Percentiles rank a stretch among this genome's conserved stretches.
These are phyloP conservation scores for Leccinum subgranulosum DNA, from an alignment of 768 basidiomycete genomes.

Conservation along the genomic window DNA sequence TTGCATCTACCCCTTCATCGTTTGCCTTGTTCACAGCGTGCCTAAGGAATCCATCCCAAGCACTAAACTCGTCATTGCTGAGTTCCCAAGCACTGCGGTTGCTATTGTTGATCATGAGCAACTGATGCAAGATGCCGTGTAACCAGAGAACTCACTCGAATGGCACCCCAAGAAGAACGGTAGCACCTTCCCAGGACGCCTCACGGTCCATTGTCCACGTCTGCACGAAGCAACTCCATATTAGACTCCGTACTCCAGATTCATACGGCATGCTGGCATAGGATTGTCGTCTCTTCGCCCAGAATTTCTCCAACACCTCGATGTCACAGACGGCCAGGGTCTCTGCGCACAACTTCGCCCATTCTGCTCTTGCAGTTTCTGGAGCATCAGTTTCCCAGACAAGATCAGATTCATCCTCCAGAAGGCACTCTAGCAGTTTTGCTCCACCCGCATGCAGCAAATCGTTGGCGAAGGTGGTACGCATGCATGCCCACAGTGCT, in stretches of 20 bases:
- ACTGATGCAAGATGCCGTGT: constrained; percentile 2
- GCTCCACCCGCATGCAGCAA: constrained; percentile 44
- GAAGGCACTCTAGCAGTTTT: constrained; percentile 46
- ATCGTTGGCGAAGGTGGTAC: constrained; percentile 39
- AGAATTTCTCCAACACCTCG: constrained; percentile 51
- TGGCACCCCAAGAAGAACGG: constrained; percentile 53
- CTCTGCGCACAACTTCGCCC: constrained; percentile 62
- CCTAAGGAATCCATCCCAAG: constrained; percentile 60
- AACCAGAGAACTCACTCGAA: constrained; percentile 50
- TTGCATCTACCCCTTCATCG: constrained; percentile 56
- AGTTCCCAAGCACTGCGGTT: constrained; percentile 50
- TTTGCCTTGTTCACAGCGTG: constrained; percentile 52
- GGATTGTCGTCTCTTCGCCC: constrained; percentile 33
- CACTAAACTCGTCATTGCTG: constrained; percentile 47
- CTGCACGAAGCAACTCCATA: constrained; percentile 59
- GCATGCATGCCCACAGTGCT: constrained; percentile 54
- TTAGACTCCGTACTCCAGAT: constrained; percentile 39
- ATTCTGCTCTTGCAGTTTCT: constrained; percentile 47
- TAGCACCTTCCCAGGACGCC: constrained; percentile 52
- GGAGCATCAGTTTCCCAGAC: constrained; percentile 41
- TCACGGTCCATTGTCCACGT: constrained; percentile 49
- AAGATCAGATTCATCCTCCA: constrained; percentile 45
- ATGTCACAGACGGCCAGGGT: constrained; percentile 46
- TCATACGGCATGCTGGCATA: constrained; percentile 32
- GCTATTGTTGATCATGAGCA: constrained; percentile 24